A percentile compares a stretch with the other conserved stretches of the same genome.
Evolutionary conservation across 2,329 filamentous ascomycete genomes (phyloP).

Genomic region (Diaporthe amygdali): DNA sequence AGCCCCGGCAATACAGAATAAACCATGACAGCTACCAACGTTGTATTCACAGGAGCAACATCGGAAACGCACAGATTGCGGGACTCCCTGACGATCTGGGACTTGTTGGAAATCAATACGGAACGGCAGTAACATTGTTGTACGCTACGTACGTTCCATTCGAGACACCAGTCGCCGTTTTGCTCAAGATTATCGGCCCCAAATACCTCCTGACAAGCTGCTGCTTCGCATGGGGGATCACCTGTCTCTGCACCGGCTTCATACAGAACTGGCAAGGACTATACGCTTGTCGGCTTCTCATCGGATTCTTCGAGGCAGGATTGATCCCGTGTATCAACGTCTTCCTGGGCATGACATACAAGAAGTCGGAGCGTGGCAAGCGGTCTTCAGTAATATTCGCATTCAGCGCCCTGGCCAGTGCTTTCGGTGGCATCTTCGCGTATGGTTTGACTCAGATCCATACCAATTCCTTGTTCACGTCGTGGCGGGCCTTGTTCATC

Average conservation of each 20-base stretch:
- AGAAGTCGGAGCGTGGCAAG: slow-evolving; percentile 29
- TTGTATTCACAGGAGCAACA: slow-evolving; percentile 26
- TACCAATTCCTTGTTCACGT: slow-evolving; percentile 37
- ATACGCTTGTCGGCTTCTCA: slow-evolving; percentile 28
- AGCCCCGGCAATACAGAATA: background rate
- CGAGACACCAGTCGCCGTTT: slow-evolving; percentile 36
- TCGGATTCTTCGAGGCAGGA: slow-evolving; percentile 37
- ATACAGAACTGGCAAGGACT: slow-evolving; percentile 35
- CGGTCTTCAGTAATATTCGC: slow-evolving; percentile 45
- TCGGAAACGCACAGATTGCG: slow-evolving; percentile 32
- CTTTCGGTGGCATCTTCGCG: slow-evolving; percentile 49
- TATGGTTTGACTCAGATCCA: slow-evolving; percentile 43
- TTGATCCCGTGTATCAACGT: slow-evolving; percentile 47
- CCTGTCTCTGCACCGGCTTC: slow-evolving; percentile 37
- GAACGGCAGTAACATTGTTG: slow-evolving; percentile 38
- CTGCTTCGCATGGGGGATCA: slow-evolving; percentile 30
- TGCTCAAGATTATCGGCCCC: slow-evolving; percentile 40
- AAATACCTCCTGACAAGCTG: slow-evolving; percentile 36
- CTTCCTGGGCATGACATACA: slow-evolving; percentile 43
- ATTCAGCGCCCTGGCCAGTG: slow-evolving; percentile 44
- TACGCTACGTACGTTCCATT: slow-evolving; percentile 40
- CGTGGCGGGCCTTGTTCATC: slow-evolving; percentile 47
- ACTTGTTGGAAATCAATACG: slow-evolving; percentile 31
- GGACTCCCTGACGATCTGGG: slow-evolving; percentile 28
- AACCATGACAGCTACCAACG: background rate